Evolutionary conservation across 768 basidiomycete species (phyloP).

Genomic region (Psilocybe cubensis): DNA sequence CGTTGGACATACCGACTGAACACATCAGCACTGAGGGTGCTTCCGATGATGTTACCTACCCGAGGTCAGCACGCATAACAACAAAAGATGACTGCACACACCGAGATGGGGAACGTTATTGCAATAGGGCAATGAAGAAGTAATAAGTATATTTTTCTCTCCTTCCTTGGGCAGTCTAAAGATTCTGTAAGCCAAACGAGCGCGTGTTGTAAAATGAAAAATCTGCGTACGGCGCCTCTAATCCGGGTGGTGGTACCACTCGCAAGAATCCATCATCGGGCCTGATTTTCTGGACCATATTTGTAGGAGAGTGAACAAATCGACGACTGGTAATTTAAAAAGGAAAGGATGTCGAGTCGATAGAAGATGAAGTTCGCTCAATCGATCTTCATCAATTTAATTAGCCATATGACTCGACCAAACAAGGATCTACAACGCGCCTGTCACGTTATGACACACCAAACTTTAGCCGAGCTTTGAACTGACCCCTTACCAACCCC

Average conservation of each 20-base stretch:
- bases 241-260: conserved; percentile 54
- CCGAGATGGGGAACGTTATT: conserved; percentile 98
- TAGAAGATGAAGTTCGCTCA: not conserved
- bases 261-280: conserved; percentile 52
- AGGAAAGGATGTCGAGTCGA: conserved; percentile 9
- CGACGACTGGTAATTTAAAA: conserved; percentile 1
- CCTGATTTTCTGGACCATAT: conserved; percentile 61
- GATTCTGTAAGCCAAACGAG: conserved; percentile 14
- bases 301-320: not conserved
- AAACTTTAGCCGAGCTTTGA: not conserved
- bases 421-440: conserved; percentile 23
- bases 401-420: conserved; percentile 21
- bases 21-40: conserved; percentile 95
- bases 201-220: conserved; percentile 11
- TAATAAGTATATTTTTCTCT: conserved; percentile 87
- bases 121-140: conserved; percentile 94
- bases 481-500: no score
- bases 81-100: conserved; percentile 29
- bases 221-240: conserved; percentile 47
- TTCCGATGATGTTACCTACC: conserved; percentile 89
- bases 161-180: conserved; percentile 76
- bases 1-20: conserved; percentile 79
- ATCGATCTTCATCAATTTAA: conserved; percentile 10
- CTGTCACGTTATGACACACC: not conserved
- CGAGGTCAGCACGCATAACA: not conserved